Evolutionary conservation across 1,139 yeast species (phyloP).

Genomic region (Sugiyamaella novakii): DNA sequence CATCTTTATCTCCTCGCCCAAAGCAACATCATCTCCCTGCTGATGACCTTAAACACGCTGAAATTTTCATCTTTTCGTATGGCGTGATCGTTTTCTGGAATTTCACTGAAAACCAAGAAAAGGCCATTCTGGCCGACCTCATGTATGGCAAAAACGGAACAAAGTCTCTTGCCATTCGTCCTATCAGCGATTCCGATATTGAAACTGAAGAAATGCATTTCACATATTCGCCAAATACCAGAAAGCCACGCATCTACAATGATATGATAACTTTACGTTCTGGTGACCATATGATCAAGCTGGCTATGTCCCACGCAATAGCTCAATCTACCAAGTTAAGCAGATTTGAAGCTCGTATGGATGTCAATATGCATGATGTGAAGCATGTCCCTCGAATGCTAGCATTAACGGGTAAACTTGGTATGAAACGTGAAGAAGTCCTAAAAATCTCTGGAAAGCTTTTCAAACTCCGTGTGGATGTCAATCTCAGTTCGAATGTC

Average conservation of each 20-base stretch:
- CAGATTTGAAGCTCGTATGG: constrained; percentile 88
- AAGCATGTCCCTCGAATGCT: constrained; percentile 84
- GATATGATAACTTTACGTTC: constrained; percentile 90
- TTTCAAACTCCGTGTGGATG: constrained; percentile 89
- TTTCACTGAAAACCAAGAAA: constrained; percentile 88
- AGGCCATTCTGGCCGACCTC: constrained; percentile 87
- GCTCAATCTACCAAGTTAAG: constrained; percentile 95
- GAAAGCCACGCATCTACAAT: constrained; percentile 86
- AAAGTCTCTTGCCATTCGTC: constrained; percentile 59
- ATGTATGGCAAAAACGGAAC: constrained; percentile 52
- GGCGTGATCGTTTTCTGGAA: constrained; percentile 98
- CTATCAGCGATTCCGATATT: constrained; percentile 84
- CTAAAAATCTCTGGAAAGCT: constrained; percentile 85
- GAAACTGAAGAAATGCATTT: constrained; percentile 95
- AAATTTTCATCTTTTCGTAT: constrained; percentile 83
- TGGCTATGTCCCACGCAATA: constrained; percentile 93
- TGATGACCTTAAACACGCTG: constrained; percentile 78
- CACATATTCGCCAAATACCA: constrained; percentile 78
- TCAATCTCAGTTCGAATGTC: constrained; percentile 84
- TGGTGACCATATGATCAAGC: constrained; percentile 88
- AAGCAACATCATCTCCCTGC: constrained; percentile 33
- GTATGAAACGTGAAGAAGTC: constrained; percentile 74
- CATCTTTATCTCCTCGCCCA: constrained; percentile 9
- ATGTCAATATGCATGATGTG: constrained; percentile 77
- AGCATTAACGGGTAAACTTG: constrained; percentile 86